Conservation (phyloP, 176 grass and related monocot genomes). For the Elymus sibiricus region DNA sequence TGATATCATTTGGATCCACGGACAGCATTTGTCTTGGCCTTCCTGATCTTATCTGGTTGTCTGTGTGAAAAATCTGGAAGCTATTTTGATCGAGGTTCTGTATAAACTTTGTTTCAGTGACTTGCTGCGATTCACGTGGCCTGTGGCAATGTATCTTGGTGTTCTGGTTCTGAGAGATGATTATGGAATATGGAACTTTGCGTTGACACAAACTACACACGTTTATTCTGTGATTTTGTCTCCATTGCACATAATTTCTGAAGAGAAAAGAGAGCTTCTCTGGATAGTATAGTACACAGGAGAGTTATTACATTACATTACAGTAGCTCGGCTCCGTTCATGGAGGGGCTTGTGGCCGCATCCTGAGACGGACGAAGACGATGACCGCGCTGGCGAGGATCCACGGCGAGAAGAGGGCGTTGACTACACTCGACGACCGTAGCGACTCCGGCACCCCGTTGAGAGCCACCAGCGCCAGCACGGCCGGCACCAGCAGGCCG, state of each 20-base stretch:
- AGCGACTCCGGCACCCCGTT: constrained; percentile 47
- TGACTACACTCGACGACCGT: constrained; percentile 23
- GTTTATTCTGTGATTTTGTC: not conserved
- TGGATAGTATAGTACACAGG: not conserved
- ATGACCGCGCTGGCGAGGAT: constrained; percentile 50
- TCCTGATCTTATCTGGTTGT: not conserved
- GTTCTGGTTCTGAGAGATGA: not conserved
- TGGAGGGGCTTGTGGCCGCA: constrained; percentile 20
- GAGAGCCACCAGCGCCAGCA: constrained; percentile 27
- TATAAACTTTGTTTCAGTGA: not conserved
- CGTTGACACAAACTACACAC: not conserved
- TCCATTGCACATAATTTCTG: not conserved
- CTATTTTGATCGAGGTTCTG: not conserved
- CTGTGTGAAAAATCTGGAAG: not conserved
- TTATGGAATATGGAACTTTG: not conserved
- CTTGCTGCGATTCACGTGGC: not conserved
- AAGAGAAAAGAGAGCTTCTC: not conserved
- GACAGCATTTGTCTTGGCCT: not conserved
- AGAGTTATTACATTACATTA: not conserved
- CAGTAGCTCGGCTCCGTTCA: not conserved
- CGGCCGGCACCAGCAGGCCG: constrained; percentile 42
- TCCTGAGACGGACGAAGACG: constrained; percentile 46
- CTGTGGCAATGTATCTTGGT: not conserved
- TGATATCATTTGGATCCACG: not conserved
- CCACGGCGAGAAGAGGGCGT: constrained; percentile 46